These are phyloP conservation scores for Fusarium nelsonii DNA, from an alignment of 2,329 filamentous ascomycete genomes.

Conservation along the genomic window DNA sequence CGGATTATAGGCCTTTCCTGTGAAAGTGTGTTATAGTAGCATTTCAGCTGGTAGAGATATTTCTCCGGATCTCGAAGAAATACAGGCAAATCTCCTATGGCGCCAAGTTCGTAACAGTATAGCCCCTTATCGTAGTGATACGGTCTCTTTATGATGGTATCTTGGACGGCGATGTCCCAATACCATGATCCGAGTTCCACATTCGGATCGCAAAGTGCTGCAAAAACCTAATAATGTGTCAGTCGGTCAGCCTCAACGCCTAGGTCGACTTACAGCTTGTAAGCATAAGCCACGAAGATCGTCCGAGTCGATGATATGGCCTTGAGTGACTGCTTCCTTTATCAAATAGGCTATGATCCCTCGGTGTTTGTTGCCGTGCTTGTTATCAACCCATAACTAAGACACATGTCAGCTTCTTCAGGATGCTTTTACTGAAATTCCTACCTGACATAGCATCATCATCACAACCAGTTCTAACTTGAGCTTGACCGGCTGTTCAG, in stretches of 20 bases:
- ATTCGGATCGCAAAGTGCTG: constrained; percentile 9
- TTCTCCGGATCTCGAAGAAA: constrained; percentile 24
- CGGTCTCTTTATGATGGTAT: constrained; percentile 9
- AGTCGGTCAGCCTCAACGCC: neutral
- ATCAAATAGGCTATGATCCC: constrained; percentile 4
- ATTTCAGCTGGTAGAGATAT: constrained; percentile 29
- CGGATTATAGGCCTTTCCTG: constrained; percentile 5
- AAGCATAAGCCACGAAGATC: constrained; percentile 23
- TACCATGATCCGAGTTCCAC: constrained; percentile 29
- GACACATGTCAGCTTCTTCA: neutral
- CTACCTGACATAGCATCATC: constrained; percentile 29
- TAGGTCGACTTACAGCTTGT: constrained; percentile 1
- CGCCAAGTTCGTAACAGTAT: constrained; percentile 19
- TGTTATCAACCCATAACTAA: constrained; percentile 32
- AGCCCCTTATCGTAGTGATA: constrained; percentile 12
- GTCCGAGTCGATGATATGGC: neutral
- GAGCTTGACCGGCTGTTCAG: neutral
- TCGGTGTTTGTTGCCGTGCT: constrained; percentile 19
- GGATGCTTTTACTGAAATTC: accelerated
- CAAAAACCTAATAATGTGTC: constrained; percentile 8
- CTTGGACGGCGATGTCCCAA: constrained; percentile 21
- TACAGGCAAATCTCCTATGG: constrained; percentile 13
- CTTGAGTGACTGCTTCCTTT: constrained; percentile 12
- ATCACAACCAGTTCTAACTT: constrained; percentile 27
- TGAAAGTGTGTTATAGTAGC: constrained; percentile 16